Evolutionary conservation across 306 rosid species (phyloP).

Genomic region (Citrullus colocynthis): DNA sequence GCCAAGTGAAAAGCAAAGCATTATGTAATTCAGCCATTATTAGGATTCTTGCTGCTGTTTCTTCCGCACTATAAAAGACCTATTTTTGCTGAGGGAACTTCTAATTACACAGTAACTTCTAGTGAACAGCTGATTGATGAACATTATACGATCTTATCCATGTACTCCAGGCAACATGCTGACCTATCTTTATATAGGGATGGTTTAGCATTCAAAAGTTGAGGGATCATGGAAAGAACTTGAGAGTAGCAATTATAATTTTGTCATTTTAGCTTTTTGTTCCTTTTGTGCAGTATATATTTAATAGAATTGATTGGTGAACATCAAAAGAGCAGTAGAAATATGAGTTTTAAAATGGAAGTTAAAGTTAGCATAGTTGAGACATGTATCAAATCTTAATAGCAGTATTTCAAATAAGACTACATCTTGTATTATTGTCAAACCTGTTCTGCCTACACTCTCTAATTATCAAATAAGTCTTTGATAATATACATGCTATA

Average conservation of each 20-base stretch:
- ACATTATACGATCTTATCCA: background rate
- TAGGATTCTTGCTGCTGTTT: background rate
- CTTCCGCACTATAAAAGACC: background rate
- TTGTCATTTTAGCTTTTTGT: background rate
- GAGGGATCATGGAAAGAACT: background rate
- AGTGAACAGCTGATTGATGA: background rate
- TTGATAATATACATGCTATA: background rate
- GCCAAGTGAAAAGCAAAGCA: conserved; percentile 29
- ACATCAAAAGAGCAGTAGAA: too few species aligned
- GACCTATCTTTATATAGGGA: background rate
- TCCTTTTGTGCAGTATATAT: background rate
- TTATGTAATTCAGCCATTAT: background rate
- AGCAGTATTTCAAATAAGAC: background rate
- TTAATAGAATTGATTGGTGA: background rate
- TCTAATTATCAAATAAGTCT: background rate
- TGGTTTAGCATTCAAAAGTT: background rate
- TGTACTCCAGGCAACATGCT: background rate
- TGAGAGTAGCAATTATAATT: background rate
- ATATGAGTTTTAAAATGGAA: too few species aligned
- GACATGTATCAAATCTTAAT: too few species aligned
- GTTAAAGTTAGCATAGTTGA: too few species aligned
- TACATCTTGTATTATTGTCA: background rate
- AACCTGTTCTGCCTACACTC: background rate
- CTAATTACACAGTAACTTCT: background rate
- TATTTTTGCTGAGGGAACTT: background rate